A percentile compares a stretch with the other conserved stretches of the same genome.
These are phyloP conservation scores for Geotrichum carabidarum DNA, from an alignment of 1,139 yeast species.

Conservation along the genomic window DNA sequence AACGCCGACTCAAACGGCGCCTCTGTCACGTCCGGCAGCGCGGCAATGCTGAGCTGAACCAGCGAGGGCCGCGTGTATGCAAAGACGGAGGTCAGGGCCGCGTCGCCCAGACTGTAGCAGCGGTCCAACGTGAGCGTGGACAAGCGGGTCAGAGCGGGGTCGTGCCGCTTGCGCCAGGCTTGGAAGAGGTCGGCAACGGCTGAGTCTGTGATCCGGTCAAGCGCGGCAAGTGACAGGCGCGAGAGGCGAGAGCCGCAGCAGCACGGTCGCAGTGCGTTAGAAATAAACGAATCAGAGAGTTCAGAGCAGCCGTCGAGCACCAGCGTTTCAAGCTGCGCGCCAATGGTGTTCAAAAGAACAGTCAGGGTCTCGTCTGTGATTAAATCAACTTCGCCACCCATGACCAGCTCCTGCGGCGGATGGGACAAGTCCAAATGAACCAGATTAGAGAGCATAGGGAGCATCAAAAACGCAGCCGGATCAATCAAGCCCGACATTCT, in stretches of 20 bases:
- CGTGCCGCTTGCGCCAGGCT: conserved; percentile 43
- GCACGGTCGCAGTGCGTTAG: conserved; percentile 55
- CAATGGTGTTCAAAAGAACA: conserved; percentile 58
- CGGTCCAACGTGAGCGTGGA: conserved; percentile 48
- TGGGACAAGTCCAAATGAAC: conserved; percentile 61
- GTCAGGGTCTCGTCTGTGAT: conserved; percentile 69
- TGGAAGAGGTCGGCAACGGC: conserved; percentile 57
- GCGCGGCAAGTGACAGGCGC: conserved; percentile 47
- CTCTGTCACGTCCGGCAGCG: conserved; percentile 55
- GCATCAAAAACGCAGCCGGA: conserved; percentile 56
- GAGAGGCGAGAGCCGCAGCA: conserved; percentile 47
- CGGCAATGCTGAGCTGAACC: conserved; percentile 65
- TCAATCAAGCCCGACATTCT: conserved; percentile 67
- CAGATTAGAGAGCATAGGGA: conserved; percentile 55
- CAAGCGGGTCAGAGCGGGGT: conserved; percentile 57
- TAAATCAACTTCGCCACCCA: conserved; percentile 42
- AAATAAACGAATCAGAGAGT: conserved; percentile 59
- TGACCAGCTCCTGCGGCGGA: conserved; percentile 38
- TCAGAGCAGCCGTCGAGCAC: conserved; percentile 67
- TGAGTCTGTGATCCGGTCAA: conserved; percentile 62
- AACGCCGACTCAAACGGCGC: conserved; percentile 46
- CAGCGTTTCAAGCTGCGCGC: conserved; percentile 54
- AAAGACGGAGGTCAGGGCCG: conserved; percentile 54
- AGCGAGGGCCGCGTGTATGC: conserved; percentile 62
- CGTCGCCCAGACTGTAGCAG: conserved; percentile 61